These are phyloP conservation scores for Diutina rugosa DNA, from an alignment of 1,139 yeast species.

Conservation along the genomic window DNA sequence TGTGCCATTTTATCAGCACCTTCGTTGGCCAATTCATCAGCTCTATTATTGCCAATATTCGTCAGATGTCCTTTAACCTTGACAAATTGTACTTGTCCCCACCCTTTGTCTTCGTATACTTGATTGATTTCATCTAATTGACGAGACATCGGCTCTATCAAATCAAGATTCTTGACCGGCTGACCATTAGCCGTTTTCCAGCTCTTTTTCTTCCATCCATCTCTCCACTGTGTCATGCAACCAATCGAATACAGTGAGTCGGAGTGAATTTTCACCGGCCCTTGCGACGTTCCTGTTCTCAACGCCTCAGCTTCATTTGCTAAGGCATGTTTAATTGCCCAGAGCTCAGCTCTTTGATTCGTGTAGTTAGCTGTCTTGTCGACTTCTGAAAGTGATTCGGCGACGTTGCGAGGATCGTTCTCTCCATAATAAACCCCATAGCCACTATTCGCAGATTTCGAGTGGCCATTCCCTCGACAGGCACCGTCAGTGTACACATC, in stretches of 20 bases:
- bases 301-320: background rate
- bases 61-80: background rate
- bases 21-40: background rate
- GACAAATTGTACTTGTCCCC: background rate
- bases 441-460: background rate
- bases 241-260: background rate
- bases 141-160: background rate
- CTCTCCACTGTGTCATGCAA: background rate
- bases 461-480: background rate
- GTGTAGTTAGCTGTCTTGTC: background rate
- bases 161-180: background rate
- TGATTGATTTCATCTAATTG: background rate
- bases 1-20: background rate
- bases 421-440: background rate
- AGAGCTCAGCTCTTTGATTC: slow-evolving; percentile 1
- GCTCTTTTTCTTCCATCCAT: background rate
- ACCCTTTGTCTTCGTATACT: background rate
- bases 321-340: background rate
- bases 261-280: background rate
- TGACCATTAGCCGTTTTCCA: background rate
- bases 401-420: background rate
- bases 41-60: background rate
- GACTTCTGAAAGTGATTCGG: background rate
- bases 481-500: background rate
- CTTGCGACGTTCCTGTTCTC: background rate